A percentile compares a stretch with the other conserved stretches of the same genome.
phyloP scores from a whole-genome alignment of 352 stramenopile species.

The Pythium oligandrum region DNA sequence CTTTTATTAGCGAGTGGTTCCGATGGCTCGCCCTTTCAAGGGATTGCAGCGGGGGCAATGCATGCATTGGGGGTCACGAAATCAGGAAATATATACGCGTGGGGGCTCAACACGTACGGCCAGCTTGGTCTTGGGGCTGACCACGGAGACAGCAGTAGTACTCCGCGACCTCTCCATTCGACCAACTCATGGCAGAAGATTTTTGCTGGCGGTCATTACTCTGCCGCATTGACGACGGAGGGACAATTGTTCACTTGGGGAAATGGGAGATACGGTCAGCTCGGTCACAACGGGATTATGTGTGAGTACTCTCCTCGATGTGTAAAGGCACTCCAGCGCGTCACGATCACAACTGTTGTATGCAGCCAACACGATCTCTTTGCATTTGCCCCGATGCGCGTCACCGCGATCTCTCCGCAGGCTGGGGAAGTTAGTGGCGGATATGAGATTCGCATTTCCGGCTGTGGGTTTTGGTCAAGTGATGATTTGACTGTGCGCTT shows the following conservation, averaged over 20 bases:
- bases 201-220: constrained; percentile 63
- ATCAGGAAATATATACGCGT: constrained; percentile 51
- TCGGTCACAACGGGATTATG: constrained; percentile 26
- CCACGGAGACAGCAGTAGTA: constrained; percentile 8
- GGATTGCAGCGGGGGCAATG: constrained; percentile 55
- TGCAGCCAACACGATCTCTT: constrained; percentile 46
- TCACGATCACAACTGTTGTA: constrained; percentile 36
- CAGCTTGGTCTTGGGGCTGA: constrained; percentile 59
- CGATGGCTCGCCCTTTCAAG: constrained; percentile 36
- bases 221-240: constrained; percentile 32
- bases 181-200: constrained; percentile 30
- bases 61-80: constrained; percentile 67
- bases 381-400: constrained; percentile 55
- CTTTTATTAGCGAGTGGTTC: constrained; percentile 25
- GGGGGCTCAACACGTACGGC: constrained; percentile 79
- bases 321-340: constrained; percentile 34
- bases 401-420: constrained; percentile 34
- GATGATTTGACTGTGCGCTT: constrained; percentile 80
- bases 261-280: constrained; percentile 39
- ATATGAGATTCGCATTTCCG: constrained; percentile 54
- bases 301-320: constrained; percentile 29
- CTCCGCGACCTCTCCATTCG: constrained; percentile 1
- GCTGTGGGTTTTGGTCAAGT: constrained; percentile 74
- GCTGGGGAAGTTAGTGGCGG: constrained; percentile 51
- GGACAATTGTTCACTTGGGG: constrained; percentile 57